These are phyloP conservation scores for Taiwanofungus camphoratus DNA, from an alignment of 1,284 basidiomycete species.

Conservation along the genomic window DNA sequence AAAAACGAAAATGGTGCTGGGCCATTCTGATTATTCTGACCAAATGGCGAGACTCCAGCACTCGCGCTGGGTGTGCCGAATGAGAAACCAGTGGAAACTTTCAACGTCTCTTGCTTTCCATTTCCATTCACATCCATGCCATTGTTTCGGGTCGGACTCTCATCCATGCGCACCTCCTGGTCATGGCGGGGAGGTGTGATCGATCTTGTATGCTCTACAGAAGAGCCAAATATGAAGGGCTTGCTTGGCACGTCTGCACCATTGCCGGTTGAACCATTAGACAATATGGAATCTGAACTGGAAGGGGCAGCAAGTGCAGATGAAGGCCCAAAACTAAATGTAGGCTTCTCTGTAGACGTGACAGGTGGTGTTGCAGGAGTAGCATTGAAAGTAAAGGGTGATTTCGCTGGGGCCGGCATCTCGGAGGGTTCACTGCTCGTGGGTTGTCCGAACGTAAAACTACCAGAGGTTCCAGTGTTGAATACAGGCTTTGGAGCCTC, in stretches of 20 bases:
- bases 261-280: slow-evolving; percentile 16
- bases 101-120: slow-evolving; percentile 14
- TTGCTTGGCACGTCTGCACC: slow-evolving; percentile 19
- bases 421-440: slow-evolving; percentile 7
- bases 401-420: slow-evolving; percentile 18
- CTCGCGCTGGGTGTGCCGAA: slow-evolving; percentile 14
- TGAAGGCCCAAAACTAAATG: slow-evolving; percentile 19
- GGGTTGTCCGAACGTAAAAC: slow-evolving; percentile 21
- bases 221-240: slow-evolving; percentile 22
- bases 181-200: slow-evolving; percentile 27
- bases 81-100: slow-evolving; percentile 15
- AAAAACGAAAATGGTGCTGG: slow-evolving; percentile 20
- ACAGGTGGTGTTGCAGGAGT: slow-evolving; percentile 17
- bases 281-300: slow-evolving; percentile 10
- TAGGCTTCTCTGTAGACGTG: slow-evolving; percentile 18
- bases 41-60: slow-evolving; percentile 18
- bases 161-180: slow-evolving; percentile 31
- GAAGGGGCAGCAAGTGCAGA: slow-evolving; percentile 11
- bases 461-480: slow-evolving; percentile 14
- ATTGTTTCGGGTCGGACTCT: slow-evolving; percentile 28
- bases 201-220: slow-evolving; percentile 13
- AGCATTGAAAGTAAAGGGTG: slow-evolving; percentile 22
- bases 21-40: slow-evolving; percentile 17
- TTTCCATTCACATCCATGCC: slow-evolving; percentile 25
- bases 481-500: slow-evolving; percentile 27